These are phyloP conservation scores for Croton setiger DNA, from an alignment of 441 rosid genomes.

Conservation along the genomic window DNA sequence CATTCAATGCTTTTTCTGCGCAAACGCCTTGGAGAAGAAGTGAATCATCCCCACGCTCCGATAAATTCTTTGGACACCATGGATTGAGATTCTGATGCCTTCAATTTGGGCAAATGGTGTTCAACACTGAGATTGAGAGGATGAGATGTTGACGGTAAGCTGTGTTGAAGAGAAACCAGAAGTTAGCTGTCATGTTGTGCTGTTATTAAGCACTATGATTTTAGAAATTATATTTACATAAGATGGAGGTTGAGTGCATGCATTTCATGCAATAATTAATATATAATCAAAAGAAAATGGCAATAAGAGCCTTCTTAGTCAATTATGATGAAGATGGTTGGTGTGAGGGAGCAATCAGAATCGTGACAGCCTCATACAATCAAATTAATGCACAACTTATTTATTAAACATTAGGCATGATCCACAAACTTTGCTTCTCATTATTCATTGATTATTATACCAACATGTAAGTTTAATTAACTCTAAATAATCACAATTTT, in stretches of 20 bases:
- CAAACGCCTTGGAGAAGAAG: neutral
- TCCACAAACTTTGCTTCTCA: neutral
- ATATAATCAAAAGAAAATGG: neutral
- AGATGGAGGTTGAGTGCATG: too few species aligned
- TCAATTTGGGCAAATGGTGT: slow-evolving; percentile 13
- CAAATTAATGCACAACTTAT: too few species aligned
- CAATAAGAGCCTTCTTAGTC: neutral
- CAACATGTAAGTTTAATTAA: too few species aligned
- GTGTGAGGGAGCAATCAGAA: neutral
- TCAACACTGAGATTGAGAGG: slow-evolving; percentile 19
- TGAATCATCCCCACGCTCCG: neutral
- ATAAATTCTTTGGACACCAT: slow-evolving; percentile 6
- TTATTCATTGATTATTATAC: too few species aligned
- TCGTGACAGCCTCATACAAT: neutral
- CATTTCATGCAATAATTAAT: neutral
- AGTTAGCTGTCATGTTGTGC: slow-evolving; percentile 5
- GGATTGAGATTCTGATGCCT: neutral
- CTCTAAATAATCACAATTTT: too few species aligned
- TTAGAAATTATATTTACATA: neutral
- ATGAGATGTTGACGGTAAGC: too few species aligned
- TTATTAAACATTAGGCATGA: too few species aligned
- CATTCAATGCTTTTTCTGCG: slow-evolving; percentile 25
- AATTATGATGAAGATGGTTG: neutral
- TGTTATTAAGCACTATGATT: neutral
- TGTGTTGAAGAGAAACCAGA: too few species aligned